These are phyloP conservation scores for Fagus sylvatica DNA, from an alignment of 306 rosid species.

Conservation along the genomic window DNA sequence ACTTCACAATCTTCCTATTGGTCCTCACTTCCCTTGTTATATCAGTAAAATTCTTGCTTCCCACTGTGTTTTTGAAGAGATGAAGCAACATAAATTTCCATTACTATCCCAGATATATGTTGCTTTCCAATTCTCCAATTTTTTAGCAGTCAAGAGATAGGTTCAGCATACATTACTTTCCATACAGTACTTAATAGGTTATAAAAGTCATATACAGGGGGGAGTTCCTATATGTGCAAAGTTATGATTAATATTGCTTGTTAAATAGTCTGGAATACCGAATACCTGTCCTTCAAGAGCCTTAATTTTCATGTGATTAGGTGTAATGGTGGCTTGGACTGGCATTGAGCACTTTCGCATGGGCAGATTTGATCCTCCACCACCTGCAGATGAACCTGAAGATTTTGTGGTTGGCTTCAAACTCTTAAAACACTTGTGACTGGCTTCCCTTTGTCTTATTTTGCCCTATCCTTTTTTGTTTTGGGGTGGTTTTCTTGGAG, in stretches of 20 bases:
- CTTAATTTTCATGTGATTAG: constrained; percentile 39
- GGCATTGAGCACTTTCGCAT: constrained; percentile 85
- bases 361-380: constrained; percentile 95
- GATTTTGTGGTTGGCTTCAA: constrained; percentile 61
- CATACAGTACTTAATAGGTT: not conserved
- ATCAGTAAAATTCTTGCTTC: not conserved
- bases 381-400: constrained; percentile 87
- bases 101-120: not conserved
- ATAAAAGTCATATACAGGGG: not conserved
- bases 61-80: not conserved
- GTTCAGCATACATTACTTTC: not conserved
- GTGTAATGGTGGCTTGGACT: constrained; percentile 99
- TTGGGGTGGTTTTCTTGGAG: too few relatives aligned
- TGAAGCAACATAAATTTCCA: not conserved
- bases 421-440: not conserved
- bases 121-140: not conserved
- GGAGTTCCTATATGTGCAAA: not conserved
- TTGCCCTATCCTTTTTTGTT: not conserved
- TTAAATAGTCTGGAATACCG: not conserved
- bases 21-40: not conserved
- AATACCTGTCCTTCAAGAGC: not conserved
- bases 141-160: not conserved
- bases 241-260: not conserved
- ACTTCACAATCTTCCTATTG: too few relatives aligned
- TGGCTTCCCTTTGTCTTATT: not conserved